Base-by-base conservation (phyloP, 148 eudicot species). In the Fagopyrum tataricum region DNA sequence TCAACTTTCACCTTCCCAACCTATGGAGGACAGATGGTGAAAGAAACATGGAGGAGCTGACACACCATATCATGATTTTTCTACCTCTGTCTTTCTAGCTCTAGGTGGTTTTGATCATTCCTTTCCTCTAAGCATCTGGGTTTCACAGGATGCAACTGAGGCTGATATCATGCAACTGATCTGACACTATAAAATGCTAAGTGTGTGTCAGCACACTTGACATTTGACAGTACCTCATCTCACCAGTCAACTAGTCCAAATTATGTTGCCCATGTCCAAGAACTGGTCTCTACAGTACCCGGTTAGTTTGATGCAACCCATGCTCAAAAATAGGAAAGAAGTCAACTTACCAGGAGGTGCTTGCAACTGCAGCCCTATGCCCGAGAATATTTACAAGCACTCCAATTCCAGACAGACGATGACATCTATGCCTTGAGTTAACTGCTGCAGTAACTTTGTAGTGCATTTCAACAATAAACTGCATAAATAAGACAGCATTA, bases 401-500 rank as follows among this genome's bases (percentile, higher is more conserved):
- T 85, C 90, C 99, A 73, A 95, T 71, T 69, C 88, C 96, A 78
- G 94, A 88, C 80, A 95, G 82, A 70, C 83, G 91, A 76, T 91
- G 91, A 79, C 89, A 79, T 78, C 77, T 87, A 80, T 95, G 99
- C 74, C 97, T 76, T 44, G 75, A 82, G 81, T 88, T 83, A 85
- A 82, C 79, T 64, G 99, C 96, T 71, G 92, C 89, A 75, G 91
- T 79, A 73, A 95, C 78, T 88, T 90, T 91, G 80, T 95, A 88
- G 74, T 95, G 99, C 87, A 91, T 81, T 81, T 95, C 99, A 2
- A 91, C 77, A 41, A 91, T 82, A 72, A 95, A 86, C 99, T 95
- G 90, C 83, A 83, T 44, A 78, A 70, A 47, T 20, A 64, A 9
- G 39, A 15, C 14, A 15, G 20, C 43, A 13, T 64, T 15, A 64